Evolutionary conservation across 768 basidiomycete species (phyloP).

Genomic region (Gloeopeniophorella convolvens): DNA sequence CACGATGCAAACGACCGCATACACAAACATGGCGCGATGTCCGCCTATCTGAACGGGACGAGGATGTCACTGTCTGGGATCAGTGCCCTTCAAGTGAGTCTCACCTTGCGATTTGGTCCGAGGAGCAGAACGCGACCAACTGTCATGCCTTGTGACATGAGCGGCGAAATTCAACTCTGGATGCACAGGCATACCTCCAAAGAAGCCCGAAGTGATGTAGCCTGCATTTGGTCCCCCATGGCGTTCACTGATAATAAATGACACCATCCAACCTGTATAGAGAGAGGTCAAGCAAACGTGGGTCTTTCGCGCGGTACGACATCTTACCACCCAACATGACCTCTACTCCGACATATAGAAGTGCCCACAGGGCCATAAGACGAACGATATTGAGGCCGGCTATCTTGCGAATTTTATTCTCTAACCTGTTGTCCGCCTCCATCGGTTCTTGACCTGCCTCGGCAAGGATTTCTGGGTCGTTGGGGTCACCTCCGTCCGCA

Average conservation of each 20-base stretch:
- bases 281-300: background rate
- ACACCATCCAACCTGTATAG: conserved; percentile 44
- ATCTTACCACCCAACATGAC: conserved; percentile 31
- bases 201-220: conserved; percentile 44
- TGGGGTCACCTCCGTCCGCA: too few species aligned
- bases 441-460: conserved; percentile 43
- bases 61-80: background rate
- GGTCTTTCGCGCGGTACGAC: background rate
- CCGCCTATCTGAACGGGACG: conserved; percentile 28
- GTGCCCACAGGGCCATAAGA: conserved; percentile 34
- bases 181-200: conserved; percentile 31
- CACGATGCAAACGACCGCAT: conserved; percentile 32
- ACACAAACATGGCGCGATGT: conserved; percentile 31
- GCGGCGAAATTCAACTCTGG: too few species aligned
- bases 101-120: conserved; percentile 36
- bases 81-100: too few species aligned
- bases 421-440: conserved; percentile 33
- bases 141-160: too few species aligned
- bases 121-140: conserved; percentile 46
- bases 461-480: conserved; percentile 49
- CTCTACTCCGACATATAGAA: conserved; percentile 37
- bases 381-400: conserved; percentile 33
- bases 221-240: conserved; percentile 41
- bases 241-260: conserved; percentile 38
- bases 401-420: conserved; percentile 41